Evolutionary conservation across 148 eudicot genomes (phyloP).

Genomic region (Fallopia convolvulus): DNA sequence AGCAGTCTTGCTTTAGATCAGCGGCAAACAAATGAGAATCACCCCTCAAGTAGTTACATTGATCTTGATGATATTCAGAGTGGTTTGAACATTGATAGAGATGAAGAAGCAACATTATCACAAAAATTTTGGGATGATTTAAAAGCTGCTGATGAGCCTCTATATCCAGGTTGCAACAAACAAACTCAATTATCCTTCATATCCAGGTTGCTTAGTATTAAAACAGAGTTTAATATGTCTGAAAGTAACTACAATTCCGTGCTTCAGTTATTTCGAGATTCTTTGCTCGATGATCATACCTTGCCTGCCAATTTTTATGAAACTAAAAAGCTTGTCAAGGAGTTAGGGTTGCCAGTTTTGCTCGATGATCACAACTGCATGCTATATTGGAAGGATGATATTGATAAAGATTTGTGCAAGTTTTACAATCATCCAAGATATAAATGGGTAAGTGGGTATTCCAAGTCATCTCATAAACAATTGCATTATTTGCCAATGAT

Average conservation of each 20-base stretch:
- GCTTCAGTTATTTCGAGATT: neutral
- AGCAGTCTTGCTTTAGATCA: neutral
- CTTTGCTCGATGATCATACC: slow-evolving; percentile 14
- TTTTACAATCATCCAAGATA: too few relatives aligned
- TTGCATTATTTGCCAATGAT: too few relatives aligned
- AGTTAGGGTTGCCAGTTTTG: neutral
- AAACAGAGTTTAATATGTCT: neutral
- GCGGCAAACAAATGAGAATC: neutral
- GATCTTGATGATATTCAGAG: neutral
- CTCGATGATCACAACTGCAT: too few relatives aligned
- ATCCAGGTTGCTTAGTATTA: neutral
- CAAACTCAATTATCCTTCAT: neutral
- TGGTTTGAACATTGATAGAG: neutral
- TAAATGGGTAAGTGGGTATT: too few relatives aligned
- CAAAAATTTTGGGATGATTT: neutral
- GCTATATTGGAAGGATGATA: too few relatives aligned
- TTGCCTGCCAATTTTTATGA: neutral
- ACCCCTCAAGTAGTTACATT: neutral
- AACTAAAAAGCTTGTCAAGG: neutral
- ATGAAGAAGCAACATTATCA: too few relatives aligned
- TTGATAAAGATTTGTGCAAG: too few relatives aligned
- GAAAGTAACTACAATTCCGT: neutral
- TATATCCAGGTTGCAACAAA: neutral
- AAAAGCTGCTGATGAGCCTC: neutral
- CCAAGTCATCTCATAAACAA: too few relatives aligned